phyloP scores from a whole-genome alignment of 2,329 filamentous ascomycete species.

The Emergomyces pasteurianus region DNA sequence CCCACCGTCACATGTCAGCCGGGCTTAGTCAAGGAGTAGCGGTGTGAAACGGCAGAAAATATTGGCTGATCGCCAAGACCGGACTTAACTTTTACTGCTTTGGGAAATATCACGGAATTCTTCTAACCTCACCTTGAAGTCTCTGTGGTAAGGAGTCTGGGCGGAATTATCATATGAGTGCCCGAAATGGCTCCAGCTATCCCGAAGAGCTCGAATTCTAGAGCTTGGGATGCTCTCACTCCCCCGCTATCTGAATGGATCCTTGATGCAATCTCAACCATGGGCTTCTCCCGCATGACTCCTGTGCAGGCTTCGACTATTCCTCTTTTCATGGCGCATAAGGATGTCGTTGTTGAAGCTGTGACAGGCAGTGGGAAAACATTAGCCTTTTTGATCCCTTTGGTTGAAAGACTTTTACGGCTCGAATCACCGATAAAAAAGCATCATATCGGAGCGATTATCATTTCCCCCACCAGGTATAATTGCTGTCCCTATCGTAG shows the following conservation, averaged over 20 bases:
- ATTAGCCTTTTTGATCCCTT: slow-evolving; percentile 69
- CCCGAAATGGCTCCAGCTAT: background rate
- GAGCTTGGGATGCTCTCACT: slow-evolving; percentile 57
- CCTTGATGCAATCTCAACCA: slow-evolving; percentile 66
- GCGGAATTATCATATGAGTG: background rate
- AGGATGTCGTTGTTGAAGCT: slow-evolving; percentile 86
- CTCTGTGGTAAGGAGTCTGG: too few species aligned
- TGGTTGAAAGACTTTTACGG: slow-evolving; percentile 70
- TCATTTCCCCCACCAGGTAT: slow-evolving; percentile 71
- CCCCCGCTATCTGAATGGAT: slow-evolving; percentile 71
- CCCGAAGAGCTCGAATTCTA: slow-evolving; percentile 23
- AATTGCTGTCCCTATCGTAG: background rate
- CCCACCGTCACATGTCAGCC: background rate
- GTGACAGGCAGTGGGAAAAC: slow-evolving; percentile 91
- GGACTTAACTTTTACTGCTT: background rate
- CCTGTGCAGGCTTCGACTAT: slow-evolving; percentile 91
- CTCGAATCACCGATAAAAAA: slow-evolving; percentile 73
- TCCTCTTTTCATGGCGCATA: slow-evolving; percentile 76
- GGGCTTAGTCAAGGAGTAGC: background rate
- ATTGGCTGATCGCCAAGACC: background rate
- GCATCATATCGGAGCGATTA: slow-evolving; percentile 79
- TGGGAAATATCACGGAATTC: background rate
- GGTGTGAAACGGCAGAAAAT: slow-evolving; percentile 1
- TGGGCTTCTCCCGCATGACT: slow-evolving; percentile 80
- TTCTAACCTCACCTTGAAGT: background rate